Evolutionary conservation across 805 yeast genomes (phyloP).

Genomic region (Pichia insulana): DNA sequence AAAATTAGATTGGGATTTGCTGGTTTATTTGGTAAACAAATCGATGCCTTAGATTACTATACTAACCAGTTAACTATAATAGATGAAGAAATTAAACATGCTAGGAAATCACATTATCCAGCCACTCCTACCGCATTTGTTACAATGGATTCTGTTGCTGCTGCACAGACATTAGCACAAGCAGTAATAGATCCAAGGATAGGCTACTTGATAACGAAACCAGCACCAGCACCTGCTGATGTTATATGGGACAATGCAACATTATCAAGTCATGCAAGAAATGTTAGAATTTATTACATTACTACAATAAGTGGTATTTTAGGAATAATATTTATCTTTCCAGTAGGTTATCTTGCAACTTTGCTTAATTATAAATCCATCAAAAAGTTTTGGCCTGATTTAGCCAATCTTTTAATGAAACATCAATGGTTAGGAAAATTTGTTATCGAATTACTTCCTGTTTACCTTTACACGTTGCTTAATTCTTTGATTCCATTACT

Average conservation of each 20-base stretch:
- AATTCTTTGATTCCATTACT: conserved; percentile 79
- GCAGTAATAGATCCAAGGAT: conserved; percentile 88
- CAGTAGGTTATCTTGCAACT: conserved; percentile 79
- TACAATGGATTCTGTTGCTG: conserved; percentile 90
- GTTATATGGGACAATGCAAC: conserved; percentile 89
- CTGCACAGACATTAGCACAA: conserved; percentile 95
- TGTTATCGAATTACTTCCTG: conserved; percentile 85
- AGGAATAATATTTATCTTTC: conserved; percentile 68
- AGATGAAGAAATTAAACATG: conserved; percentile 59
- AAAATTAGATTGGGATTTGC: conserved; percentile 47
- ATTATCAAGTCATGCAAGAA: conserved; percentile 63
- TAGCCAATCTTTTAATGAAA: conserved; percentile 57
- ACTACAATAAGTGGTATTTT: conserved; percentile 59
- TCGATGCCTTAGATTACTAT: conserved; percentile 76
- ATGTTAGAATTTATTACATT: conserved; percentile 53
- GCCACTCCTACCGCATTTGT: conserved; percentile 89
- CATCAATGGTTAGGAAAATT: conserved; percentile 68
- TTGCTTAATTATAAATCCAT: conserved; percentile 73
- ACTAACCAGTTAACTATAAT: conserved; percentile 58
- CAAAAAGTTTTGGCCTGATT: conserved; percentile 68
- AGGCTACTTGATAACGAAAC: conserved; percentile 65
- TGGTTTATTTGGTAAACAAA: conserved; percentile 57
- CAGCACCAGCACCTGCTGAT: conserved; percentile 96
- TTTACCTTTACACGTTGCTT: conserved; percentile 79
- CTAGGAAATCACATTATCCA: conserved; percentile 61